Base-by-base conservation (phyloP, 805 yeast species). In the Blastobotrys terrestris region DNA sequence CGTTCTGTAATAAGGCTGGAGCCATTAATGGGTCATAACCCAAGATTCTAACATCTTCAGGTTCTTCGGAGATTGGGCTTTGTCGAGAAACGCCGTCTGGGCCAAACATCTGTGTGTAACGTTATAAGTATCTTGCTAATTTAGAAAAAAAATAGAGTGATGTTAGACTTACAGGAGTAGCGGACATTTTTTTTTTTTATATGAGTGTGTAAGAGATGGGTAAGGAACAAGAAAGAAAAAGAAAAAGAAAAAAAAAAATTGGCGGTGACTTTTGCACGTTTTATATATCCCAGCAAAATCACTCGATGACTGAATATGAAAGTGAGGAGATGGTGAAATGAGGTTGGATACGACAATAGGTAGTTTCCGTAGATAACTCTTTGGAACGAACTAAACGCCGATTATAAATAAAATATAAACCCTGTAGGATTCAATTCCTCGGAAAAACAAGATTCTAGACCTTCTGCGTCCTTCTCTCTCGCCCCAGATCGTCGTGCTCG, bases 1-100 rank as follows among this genome's bases (percentile, higher is more conserved):
- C 97, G 57, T 82, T 82, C 66, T 90, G 95, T 52, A 94, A 74
- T 50, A 91, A 78, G 53, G 91, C 97, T 54, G 99, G 99, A 0
- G 98, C 85, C 22, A 88, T 84, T 59, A 94, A 75, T 13, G 99
- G 99, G 65, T 92, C 95, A 81, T 90, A 92, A 56, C 97, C 97
- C 55, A 82, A 72, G 63, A 88, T 68, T 48, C 74, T 63, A 20
- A 67, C 70, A 52, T 70, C 74, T 55, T 70, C 85, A 62, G 87
- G 92, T 67, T 85, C 91, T 59, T 80, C 84, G 54, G 81, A 81
- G 47, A 74, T 71, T 43, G 85, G 85, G 11, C 82, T 52, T 31
- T 51, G 46, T 20, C 63, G 58, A 26, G 63, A 75, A 41, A 67
- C 61, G 39, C 68, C 71, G 48, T 65, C 62, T 20, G 72, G 69